Evolutionary conservation across 2,329 filamentous ascomycete genomes (phyloP).

Genomic region (Penicillium sp.): DNA sequence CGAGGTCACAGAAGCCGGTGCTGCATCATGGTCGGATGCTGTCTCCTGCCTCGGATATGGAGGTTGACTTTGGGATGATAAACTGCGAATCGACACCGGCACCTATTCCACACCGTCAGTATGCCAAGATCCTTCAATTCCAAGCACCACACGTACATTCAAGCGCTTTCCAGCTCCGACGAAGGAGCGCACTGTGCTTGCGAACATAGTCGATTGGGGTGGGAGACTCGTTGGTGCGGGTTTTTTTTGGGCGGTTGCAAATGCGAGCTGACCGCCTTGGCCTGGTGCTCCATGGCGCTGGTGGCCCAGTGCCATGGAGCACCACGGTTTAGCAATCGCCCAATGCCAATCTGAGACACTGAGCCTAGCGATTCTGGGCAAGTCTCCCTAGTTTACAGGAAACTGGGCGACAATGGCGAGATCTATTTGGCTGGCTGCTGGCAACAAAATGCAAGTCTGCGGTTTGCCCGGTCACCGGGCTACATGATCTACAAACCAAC

Average conservation of each 20-base stretch:
- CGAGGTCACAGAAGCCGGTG: constrained; percentile 1
- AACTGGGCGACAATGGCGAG: too few relatives aligned
- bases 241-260: constrained; percentile 21
- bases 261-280: constrained; percentile 17
- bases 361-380: too few relatives aligned
- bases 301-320: too few relatives aligned
- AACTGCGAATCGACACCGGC: constrained; percentile 18
- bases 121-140: not conserved
- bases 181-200: constrained; percentile 22
- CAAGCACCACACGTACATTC: constrained; percentile 21
- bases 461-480: too few relatives aligned
- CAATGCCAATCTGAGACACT: too few relatives aligned
- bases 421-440: too few relatives aligned
- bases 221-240: constrained; percentile 14
- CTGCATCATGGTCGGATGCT: not conserved
- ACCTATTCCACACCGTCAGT: constrained; percentile 11
- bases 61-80: constrained; percentile 22
- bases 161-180: constrained; percentile 21
- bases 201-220: constrained; percentile 25
- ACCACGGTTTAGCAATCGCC: too few relatives aligned
- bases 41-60: constrained; percentile 14
- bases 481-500: too few relatives aligned
- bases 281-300: too few relatives aligned
- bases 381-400: too few relatives aligned
- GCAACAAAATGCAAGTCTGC: too few relatives aligned